A percentile compares a stretch with the other conserved stretches of the same genome.
phyloP scores from a whole-genome alignment of 78 protist genomes.

The Polysphondylium violaceum region DNA sequence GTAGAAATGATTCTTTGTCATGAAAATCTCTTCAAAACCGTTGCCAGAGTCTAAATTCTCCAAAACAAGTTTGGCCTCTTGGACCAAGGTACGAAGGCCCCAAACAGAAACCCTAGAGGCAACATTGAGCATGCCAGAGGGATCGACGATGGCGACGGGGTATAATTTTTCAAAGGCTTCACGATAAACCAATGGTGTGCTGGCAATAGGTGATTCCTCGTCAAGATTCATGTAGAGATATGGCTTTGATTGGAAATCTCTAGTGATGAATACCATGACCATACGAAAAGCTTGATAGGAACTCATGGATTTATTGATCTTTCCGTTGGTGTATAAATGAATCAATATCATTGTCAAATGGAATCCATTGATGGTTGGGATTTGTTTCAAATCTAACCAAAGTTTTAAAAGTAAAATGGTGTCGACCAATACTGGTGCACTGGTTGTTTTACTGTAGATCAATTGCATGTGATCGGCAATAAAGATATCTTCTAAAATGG shows the following conservation, averaged over 20 bases:
- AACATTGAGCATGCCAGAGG: conserved; percentile 35
- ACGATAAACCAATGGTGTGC: background rate
- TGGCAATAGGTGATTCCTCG: background rate
- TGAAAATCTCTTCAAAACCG: conserved; percentile 63
- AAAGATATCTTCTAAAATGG: conserved; percentile 63
- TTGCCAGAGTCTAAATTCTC: conserved; percentile 29
- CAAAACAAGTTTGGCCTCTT: conserved; percentile 10
- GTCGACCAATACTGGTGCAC: conserved; percentile 73
- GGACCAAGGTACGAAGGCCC: conserved; percentile 9
- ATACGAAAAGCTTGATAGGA: conserved; percentile 76
- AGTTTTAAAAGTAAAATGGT: conserved; percentile 38
- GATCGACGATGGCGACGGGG: conserved; percentile 51
- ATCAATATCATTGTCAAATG: conserved; percentile 68
- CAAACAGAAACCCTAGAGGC: conserved; percentile 28
- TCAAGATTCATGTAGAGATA: background rate
- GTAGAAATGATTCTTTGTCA: conserved; percentile 34
- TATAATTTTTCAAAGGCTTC: conserved; percentile 40
- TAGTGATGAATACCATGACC: conserved; percentile 34
- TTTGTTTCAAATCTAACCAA: conserved; percentile 39
- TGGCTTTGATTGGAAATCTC: conserved; percentile 8
- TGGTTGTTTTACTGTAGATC: conserved; percentile 25
- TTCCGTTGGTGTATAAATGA: conserved; percentile 46
- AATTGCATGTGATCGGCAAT: conserved; percentile 54
- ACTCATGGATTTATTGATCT: conserved; percentile 49
- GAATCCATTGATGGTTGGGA: conserved; percentile 53